Evolutionary conservation across 495 filamentous ascomycete species (phyloP).

Genomic region (Neurospora pannonica): DNA sequence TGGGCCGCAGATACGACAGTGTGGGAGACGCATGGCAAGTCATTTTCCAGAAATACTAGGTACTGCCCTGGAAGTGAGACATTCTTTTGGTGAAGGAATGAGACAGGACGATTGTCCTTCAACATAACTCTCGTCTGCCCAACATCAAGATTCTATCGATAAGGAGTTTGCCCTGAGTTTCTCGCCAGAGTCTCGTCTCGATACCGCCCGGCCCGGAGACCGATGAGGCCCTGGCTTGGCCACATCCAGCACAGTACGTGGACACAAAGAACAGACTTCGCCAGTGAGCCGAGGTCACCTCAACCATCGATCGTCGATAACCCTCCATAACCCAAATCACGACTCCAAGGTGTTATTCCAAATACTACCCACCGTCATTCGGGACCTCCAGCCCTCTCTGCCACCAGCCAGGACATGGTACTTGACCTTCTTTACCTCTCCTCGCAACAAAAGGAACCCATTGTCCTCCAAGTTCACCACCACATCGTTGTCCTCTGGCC

Average conservation of each 20-base stretch:
- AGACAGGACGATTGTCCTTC: background rate
- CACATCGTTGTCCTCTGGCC: slow-evolving; percentile 40
- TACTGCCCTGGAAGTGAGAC: background rate
- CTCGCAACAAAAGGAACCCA: slow-evolving; percentile 46
- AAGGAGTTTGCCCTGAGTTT: background rate
- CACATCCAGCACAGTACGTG: background rate
- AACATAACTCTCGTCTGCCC: background rate
- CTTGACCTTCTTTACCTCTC: slow-evolving; percentile 39
- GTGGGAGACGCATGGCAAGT: background rate
- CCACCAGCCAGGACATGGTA: slow-evolving; percentile 39
- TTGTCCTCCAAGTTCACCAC: slow-evolving; percentile 55
- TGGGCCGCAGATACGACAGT: background rate
- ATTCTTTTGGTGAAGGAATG: background rate
- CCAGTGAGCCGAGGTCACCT: background rate
- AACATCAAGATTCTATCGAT: background rate
- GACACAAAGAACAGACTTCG: background rate
- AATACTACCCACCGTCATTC: slow-evolving; percentile 51
- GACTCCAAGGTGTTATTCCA: slow-evolving; percentile 49
- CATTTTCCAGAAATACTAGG: background rate
- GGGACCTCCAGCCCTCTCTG: slow-evolving; percentile 40
- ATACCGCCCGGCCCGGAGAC: background rate
- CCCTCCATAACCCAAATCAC: background rate
- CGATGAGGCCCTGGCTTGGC: background rate
- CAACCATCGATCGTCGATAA: background rate
- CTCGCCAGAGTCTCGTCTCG: background rate